Percentiles rank a stretch among this genome's conserved stretches.
Evolutionary conservation across 495 filamentous ascomycete genomes (phyloP).

Genomic region (Neurospora sp.): DNA sequence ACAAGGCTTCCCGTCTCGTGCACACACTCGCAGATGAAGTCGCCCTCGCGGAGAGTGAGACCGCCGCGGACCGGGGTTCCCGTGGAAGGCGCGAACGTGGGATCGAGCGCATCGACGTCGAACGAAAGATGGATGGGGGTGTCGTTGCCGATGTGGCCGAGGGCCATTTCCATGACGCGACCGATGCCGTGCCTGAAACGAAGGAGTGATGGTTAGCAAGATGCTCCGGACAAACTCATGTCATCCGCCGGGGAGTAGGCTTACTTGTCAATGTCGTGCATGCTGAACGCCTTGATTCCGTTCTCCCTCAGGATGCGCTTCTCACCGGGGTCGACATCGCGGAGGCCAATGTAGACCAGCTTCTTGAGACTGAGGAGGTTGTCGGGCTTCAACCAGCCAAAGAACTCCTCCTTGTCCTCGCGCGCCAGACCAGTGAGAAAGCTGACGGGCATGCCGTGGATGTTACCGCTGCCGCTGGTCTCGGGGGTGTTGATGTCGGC

Average conservation of each 20-base stretch:
- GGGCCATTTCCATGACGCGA: constrained; percentile 91
- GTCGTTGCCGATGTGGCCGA: constrained; percentile 86
- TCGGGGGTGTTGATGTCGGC: constrained; percentile 96
- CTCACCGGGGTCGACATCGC: constrained; percentile 86
- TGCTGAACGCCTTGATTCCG: constrained; percentile 89
- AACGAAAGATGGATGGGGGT: constrained; percentile 96
- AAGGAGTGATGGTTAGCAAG: neutral
- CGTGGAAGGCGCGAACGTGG: constrained; percentile 90
- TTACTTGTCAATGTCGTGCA: constrained; percentile 92
- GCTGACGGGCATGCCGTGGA: constrained; percentile 96
- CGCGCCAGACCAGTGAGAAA: constrained; percentile 79
- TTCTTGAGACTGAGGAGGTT: constrained; percentile 58
- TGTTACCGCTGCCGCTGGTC: constrained; percentile 79
- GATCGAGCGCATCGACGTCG: constrained; percentile 94
- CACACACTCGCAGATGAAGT: constrained; percentile 95
- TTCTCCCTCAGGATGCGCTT: constrained; percentile 82
- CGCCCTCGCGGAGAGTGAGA: constrained; percentile 87
- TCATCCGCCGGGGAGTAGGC: constrained; percentile 4
- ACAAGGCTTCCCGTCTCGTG: constrained; percentile 86
- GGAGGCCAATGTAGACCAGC: constrained; percentile 91
- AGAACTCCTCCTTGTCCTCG: constrained; percentile 62
- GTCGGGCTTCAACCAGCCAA: constrained; percentile 73
- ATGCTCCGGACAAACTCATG: constrained; percentile 9
- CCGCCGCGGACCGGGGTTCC: constrained; percentile 95
- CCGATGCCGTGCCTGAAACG: constrained; percentile 74